Conservation (phyloP, 1,139 yeast species). For the Lodderomyces metapsilosis region DNA sequence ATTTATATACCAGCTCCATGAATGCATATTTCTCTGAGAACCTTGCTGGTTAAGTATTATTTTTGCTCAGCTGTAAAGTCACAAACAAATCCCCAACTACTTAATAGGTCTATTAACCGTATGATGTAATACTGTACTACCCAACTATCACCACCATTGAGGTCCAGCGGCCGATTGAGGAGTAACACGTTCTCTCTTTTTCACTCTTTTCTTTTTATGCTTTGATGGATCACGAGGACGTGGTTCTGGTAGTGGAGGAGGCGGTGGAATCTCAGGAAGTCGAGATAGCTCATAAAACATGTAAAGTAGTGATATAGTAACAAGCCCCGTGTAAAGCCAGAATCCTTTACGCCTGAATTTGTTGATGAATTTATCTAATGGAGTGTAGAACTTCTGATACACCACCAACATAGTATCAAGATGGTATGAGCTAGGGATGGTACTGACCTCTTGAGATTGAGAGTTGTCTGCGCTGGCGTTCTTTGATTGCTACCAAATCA, state of each 20-base stretch:
- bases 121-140: too few relatives aligned
- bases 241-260: conserved; percentile 5
- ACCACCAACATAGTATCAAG: neutral
- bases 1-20: too few relatives aligned
- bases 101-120: too few relatives aligned
- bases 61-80: too few relatives aligned
- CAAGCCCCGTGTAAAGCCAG: conserved; percentile 32
- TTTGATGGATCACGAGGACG: neutral
- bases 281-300: conserved; percentile 34
- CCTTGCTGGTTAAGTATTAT: too few relatives aligned
- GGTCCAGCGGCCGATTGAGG: too few relatives aligned
- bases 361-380: conserved; percentile 27
- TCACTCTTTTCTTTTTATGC: neutral
- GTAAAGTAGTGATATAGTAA: conserved; percentile 33
- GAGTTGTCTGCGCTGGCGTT: neutral
- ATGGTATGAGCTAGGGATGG: too few relatives aligned
- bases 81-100: too few relatives aligned
- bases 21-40: too few relatives aligned
- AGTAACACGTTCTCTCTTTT: neutral
- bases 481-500: neutral
- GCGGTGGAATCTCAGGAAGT: conserved; percentile 22
- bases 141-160: too few relatives aligned
- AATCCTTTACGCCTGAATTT: conserved; percentile 35
- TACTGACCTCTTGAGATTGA: too few relatives aligned
- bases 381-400: conserved; percentile 11